These are phyloP conservation scores for Daldinia decipiens DNA, from an alignment of 495 filamentous ascomycete genomes.

Conservation along the genomic window DNA sequence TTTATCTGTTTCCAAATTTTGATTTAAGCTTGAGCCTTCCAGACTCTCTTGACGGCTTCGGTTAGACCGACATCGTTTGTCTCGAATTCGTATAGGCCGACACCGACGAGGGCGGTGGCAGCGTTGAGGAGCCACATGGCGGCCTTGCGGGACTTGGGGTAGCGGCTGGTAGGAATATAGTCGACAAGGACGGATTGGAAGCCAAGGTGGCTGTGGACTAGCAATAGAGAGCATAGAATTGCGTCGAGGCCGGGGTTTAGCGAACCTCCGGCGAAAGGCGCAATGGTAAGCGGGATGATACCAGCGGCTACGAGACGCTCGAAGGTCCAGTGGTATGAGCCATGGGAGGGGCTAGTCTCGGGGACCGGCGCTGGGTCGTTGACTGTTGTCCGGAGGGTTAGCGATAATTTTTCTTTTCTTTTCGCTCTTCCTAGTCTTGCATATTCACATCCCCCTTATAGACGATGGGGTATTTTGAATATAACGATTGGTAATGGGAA, in stretches of 20 bases:
- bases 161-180: slow-evolving; percentile 79
- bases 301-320: slow-evolving; percentile 83
- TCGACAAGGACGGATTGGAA: slow-evolving; percentile 91
- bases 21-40: slow-evolving; percentile 69
- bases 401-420: slow-evolving; percentile 18
- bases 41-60: slow-evolving; percentile 85
- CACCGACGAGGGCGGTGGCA: slow-evolving; percentile 79
- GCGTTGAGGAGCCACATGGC: slow-evolving; percentile 81
- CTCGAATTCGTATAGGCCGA: slow-evolving; percentile 97
- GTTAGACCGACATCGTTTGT: slow-evolving; percentile 98
- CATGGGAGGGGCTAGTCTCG: slow-evolving; percentile 74
- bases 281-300: slow-evolving; percentile 85
- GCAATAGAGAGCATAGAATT: slow-evolving; percentile 79
- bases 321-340: slow-evolving; percentile 98
- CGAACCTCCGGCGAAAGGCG: slow-evolving; percentile 90
- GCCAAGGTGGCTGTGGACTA: slow-evolving; percentile 94
- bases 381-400: slow-evolving; percentile 60
- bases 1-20: not conserved
- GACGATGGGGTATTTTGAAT: slow-evolving; percentile 3
- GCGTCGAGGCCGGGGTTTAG: slow-evolving; percentile 91
- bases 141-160: slow-evolving; percentile 70
- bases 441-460: not conserved
- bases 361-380: slow-evolving; percentile 90
- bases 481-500: slow-evolving; percentile 8
- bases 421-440: slow-evolving; percentile 1